A percentile compares a stretch with the other conserved stretches of the same genome.
Conservation (phyloP, 345 rosid genomes). For the Orychophragmus violaceus region DNA sequence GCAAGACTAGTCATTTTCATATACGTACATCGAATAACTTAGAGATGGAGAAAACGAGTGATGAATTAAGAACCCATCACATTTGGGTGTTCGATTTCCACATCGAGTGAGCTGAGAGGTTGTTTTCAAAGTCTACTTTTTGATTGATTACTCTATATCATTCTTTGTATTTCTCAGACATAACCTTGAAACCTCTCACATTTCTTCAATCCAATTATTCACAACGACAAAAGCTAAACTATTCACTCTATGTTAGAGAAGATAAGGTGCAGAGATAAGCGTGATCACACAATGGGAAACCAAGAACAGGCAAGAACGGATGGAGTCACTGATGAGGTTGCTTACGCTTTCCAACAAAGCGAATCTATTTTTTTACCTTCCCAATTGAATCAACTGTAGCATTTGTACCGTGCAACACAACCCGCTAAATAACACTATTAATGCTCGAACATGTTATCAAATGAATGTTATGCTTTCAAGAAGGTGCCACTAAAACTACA, state of each 20-base stretch:
- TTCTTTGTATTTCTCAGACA: not conserved
- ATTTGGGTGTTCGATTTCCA: not conserved
- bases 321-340: slow-evolving; percentile 42
- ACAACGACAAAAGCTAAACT: slow-evolving; percentile 17
- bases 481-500: not conserved
- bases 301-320: slow-evolving; percentile 7
- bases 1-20: slow-evolving; percentile 25
- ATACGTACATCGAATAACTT: not conserved
- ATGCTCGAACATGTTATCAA: too few species aligned
- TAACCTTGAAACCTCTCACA: not conserved
- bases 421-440: too few species aligned
- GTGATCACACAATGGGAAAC: slow-evolving; percentile 9
- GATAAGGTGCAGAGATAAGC: not conserved
- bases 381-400: too few species aligned
- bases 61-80: not conserved
- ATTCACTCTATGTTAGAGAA: not conserved
- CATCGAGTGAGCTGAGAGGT: slow-evolving; percentile 10
- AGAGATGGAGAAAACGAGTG: slow-evolving; percentile 7
- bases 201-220: not conserved
- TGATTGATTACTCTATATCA: not conserved
- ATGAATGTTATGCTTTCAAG: not conserved
- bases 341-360: slow-evolving; percentile 46
- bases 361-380: not conserved
- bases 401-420: too few species aligned
- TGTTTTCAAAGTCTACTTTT: slow-evolving; percentile 20